These are phyloP conservation scores for Aegilops umbellulata DNA, from an alignment of 176 grass and related monocot species.

Conservation along the genomic window DNA sequence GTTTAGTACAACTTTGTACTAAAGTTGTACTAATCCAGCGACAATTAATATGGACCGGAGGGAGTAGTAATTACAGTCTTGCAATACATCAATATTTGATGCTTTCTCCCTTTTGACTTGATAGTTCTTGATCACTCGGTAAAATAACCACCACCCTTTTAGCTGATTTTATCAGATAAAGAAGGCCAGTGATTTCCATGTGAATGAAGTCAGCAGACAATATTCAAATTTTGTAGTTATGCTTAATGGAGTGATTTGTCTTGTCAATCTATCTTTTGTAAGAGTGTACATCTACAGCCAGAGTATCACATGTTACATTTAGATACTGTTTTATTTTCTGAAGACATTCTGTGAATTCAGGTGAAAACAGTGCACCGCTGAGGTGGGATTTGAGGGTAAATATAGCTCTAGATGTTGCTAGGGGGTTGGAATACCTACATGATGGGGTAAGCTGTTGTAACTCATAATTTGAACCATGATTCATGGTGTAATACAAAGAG, in stretches of 20 bases:
- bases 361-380: slow-evolving; percentile 58
- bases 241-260: neutral
- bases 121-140: neutral
- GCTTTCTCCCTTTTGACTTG: slow-evolving; percentile 25
- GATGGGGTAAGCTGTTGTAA: slow-evolving; percentile 69
- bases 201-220: neutral
- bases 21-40: too few species aligned
- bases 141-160: neutral
- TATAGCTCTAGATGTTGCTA: slow-evolving; percentile 96
- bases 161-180: slow-evolving; percentile 16
- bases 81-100: neutral
- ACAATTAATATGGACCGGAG: too few species aligned
- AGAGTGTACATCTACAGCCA: neutral
- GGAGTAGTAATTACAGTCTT: neutral
- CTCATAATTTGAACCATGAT: slow-evolving; percentile 13
- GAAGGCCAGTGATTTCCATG: neutral
- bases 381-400: slow-evolving; percentile 79
- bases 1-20: too few species aligned
- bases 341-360: slow-evolving; percentile 41
- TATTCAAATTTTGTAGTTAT: slow-evolving; percentile 6
- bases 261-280: neutral
- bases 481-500: neutral
- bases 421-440: slow-evolving; percentile 94
- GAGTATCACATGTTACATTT: neutral
- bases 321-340: slow-evolving; percentile 19